Base-by-base conservation (phyloP, 768 basidiomycete genomes). In the Xanthoconium purpureum region DNA sequence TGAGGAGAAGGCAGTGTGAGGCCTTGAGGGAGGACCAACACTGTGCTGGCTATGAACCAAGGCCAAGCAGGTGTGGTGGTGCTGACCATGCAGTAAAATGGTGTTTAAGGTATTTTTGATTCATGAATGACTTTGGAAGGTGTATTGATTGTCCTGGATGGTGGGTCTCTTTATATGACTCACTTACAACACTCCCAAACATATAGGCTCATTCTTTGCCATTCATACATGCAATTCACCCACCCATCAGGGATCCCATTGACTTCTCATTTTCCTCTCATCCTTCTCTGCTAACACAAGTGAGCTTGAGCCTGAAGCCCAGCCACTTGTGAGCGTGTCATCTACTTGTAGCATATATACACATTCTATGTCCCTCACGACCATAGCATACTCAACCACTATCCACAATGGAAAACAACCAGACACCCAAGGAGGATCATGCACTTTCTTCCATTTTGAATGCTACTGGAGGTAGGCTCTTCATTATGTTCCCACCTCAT, bases 371-470 rank as follows among this genome's bases (percentile, higher is more conserved):
- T 50, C 24, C 29, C 9, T 10, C 45, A 18, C 35, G 46, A 11
- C 37, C n/a, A 37, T 12, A 35, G 12, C 1, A 36, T 29, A 14
- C 37, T 17, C 49, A 1, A 45, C 39, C 53, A 18, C 11, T 3
- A 52, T 62, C 63, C 60, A 60, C 64, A 54, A 71, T 72, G 69
- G 46, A 61, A 30, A 54, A 60, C 55, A 52, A 47, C 62, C 71
- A 64, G 61, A 55, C 52, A 0, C 47, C 55, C 29, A 47, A 61
- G 56, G 42, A 68, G 50, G 55, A 63, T 57, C 37, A 56, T 3
- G 6, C 45, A 1, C 33, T 56, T 20, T 52, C 57, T 38, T 45
- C 67, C 47, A 39, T 42, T 55, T n/a, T 46, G 35, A 51, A 55
- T 42, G 43, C 30, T 45, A 52, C 62, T 64, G 69, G 68, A 64